Conservation (phyloP, 352 stramenopile species). For the Phytophthora rubi region DNA sequence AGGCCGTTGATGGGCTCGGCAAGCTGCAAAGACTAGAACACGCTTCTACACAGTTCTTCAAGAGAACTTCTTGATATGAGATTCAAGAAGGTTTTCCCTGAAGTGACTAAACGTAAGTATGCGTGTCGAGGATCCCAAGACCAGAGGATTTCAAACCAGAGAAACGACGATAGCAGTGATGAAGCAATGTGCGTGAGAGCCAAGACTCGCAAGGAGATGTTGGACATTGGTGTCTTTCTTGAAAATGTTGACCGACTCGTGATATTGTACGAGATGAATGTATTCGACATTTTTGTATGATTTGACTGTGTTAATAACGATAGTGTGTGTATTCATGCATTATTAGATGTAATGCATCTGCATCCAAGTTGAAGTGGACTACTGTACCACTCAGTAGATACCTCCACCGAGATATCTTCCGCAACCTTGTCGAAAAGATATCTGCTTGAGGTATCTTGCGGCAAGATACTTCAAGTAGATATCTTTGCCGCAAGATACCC, state of each 20-base stretch:
- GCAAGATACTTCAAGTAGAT: too few species aligned
- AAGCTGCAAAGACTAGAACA: too few species aligned
- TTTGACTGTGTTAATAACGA: too few species aligned
- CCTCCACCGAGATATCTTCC: conserved; percentile 9
- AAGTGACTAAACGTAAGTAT: neutral
- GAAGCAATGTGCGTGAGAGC: conserved; percentile 44
- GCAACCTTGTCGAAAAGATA: too few species aligned
- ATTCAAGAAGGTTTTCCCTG: too few species aligned
- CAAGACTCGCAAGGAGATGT: conserved; percentile 45
- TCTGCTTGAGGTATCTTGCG: too few species aligned
- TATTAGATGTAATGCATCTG: neutral
- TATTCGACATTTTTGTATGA: too few species aligned
- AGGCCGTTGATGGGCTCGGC: neutral
- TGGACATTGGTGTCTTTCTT: conserved; percentile 41
- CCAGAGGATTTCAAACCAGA: conserved; percentile 23
- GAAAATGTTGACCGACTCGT: conserved; percentile 47
- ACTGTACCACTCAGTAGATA: conserved; percentile 12
- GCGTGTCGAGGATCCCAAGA: too few species aligned
- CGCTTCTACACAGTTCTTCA: too few species aligned
- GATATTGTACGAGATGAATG: too few species aligned
- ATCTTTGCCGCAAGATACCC: conserved; percentile 1
- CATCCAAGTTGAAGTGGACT: conserved; percentile 9
- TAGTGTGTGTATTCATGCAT: too few species aligned
- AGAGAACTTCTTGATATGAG: too few species aligned
- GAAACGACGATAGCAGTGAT: conserved; percentile 12